These are phyloP conservation scores for Plasmodium gaboni DNA, from an alignment of 169 alveolate species.

Conservation along the genomic window DNA sequence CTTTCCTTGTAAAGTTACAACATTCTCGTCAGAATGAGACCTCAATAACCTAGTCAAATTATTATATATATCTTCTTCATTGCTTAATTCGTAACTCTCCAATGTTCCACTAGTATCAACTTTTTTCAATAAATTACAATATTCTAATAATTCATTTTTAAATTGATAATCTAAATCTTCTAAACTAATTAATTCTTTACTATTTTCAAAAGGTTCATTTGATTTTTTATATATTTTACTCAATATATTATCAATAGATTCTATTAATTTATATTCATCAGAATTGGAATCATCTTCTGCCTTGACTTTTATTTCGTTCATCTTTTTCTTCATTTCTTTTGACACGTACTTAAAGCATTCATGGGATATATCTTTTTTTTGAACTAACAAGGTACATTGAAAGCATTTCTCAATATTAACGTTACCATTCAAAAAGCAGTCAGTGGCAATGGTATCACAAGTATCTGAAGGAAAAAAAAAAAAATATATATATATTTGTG, in stretches of 20 bases:
- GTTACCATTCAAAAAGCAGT: slow-evolving; percentile 50
- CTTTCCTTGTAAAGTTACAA: not conserved
- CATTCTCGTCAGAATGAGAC: slow-evolving; percentile 11
- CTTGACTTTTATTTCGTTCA: not conserved
- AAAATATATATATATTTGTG: not conserved
- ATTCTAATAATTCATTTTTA: slow-evolving; percentile 13
- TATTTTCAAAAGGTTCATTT: not conserved
- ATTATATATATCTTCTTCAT: slow-evolving; percentile 18
- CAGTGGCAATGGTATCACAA: slow-evolving; percentile 6
- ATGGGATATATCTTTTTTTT: not conserved
- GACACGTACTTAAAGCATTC: slow-evolving; percentile 39
- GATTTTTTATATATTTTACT: slow-evolving; percentile 19
- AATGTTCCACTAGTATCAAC: slow-evolving; percentile 61
- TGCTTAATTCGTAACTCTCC: slow-evolving; percentile 18
- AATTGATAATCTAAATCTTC: slow-evolving; percentile 25
- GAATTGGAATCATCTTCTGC: slow-evolving; percentile 23
- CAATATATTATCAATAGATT: slow-evolving; percentile 20
- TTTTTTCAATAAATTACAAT: slow-evolving; percentile 28
- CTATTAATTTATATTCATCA: slow-evolving; percentile 13
- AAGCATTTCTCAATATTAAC: slow-evolving; percentile 35
- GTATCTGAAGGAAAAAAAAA: slow-evolving; percentile 2
- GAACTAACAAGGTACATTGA: slow-evolving; percentile 40
- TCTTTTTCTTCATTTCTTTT: not conserved
- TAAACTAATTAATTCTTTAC: not conserved
- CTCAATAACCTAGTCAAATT: slow-evolving; percentile 21